A percentile compares a stretch with the other conserved stretches of the same genome.
phyloP scores from a whole-genome alignment of 2,329 filamentous ascomycete genomes.

The Annulohypoxylon truncatum region DNA sequence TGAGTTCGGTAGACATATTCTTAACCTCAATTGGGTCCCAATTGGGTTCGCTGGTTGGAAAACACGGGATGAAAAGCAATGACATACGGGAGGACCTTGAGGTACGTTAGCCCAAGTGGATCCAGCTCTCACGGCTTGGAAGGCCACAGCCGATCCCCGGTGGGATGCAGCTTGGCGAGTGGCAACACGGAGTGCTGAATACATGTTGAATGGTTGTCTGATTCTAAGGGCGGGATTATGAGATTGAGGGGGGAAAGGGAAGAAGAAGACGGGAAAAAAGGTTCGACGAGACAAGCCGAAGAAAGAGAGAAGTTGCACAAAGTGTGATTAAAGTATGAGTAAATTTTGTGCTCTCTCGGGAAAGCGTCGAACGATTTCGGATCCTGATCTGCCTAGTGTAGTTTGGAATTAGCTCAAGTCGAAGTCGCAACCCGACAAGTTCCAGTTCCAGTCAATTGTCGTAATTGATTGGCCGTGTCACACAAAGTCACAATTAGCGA shows the following conservation, averaged over 20 bases:
- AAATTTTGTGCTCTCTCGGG: constrained; percentile 21
- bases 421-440: constrained; percentile 5
- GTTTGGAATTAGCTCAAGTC: constrained; percentile 27
- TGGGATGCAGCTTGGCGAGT: constrained; percentile 60
- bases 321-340: constrained; percentile 25
- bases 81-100: constrained; percentile 90
- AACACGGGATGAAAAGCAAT: constrained; percentile 14
- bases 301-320: neutral
- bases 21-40: constrained; percentile 43
- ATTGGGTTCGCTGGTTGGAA: neutral
- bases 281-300: neutral
- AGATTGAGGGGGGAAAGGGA: neutral
- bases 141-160: constrained; percentile 55
- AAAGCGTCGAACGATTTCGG: constrained; percentile 38
- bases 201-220: constrained; percentile 57
- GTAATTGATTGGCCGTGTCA: constrained; percentile 19
- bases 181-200: constrained; percentile 66
- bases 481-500: constrained; percentile 1
- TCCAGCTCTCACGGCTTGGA: constrained; percentile 64
- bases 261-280: neutral
- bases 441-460: constrained; percentile 18
- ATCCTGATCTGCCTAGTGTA: constrained; percentile 18
- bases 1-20: constrained; percentile 5
- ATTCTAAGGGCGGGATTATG: neutral
- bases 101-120: constrained; percentile 93